Evolutionary conservation across 2,329 filamentous ascomycete species (phyloP).

Genomic region (Ophiocordyceps camponoti-leonardi): DNA sequence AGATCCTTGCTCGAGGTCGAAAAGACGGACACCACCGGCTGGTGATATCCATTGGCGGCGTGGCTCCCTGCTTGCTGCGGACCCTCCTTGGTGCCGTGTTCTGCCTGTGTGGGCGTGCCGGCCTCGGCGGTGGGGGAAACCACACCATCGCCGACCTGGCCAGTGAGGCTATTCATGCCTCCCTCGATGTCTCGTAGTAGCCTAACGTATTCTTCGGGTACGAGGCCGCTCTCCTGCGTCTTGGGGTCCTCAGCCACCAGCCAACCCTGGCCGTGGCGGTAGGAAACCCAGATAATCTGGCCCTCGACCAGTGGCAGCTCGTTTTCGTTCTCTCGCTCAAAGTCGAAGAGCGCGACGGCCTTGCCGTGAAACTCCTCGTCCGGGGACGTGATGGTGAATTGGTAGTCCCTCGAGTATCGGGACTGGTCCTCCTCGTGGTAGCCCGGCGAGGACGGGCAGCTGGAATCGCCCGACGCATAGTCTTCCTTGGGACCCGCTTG

Average conservation of each 20-base stretch:
- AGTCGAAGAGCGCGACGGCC: constrained; percentile 88
- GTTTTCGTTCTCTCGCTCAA: constrained; percentile 89
- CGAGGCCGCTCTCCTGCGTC: constrained; percentile 82
- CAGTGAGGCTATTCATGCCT: constrained; percentile 58
- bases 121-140: constrained; percentile 32
- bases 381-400: constrained; percentile 85
- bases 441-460: constrained; percentile 39
- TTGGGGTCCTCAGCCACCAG: constrained; percentile 91
- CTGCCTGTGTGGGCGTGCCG: constrained; percentile 43
- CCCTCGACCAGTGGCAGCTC: constrained; percentile 85
- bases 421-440: constrained; percentile 49
- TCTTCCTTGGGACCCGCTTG: constrained; percentile 32
- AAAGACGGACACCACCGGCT: constrained; percentile 51
- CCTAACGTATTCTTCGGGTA: constrained; percentile 92
- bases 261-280: constrained; percentile 93
- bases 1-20: constrained; percentile 55
- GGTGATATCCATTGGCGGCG: constrained; percentile 45
- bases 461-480: constrained; percentile 42
- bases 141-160: constrained; percentile 35
- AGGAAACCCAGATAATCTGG: constrained; percentile 92
- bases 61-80: constrained; percentile 27
- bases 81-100: constrained; percentile 29
- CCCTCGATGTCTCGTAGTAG: constrained; percentile 86
- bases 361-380: constrained; percentile 98
- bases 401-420: constrained; percentile 78